Percentiles rank a stretch among this genome's conserved stretches.
phyloP scores from a whole-genome alignment of 768 basidiomycete genomes.

The Lyophyllum decastes region DNA sequence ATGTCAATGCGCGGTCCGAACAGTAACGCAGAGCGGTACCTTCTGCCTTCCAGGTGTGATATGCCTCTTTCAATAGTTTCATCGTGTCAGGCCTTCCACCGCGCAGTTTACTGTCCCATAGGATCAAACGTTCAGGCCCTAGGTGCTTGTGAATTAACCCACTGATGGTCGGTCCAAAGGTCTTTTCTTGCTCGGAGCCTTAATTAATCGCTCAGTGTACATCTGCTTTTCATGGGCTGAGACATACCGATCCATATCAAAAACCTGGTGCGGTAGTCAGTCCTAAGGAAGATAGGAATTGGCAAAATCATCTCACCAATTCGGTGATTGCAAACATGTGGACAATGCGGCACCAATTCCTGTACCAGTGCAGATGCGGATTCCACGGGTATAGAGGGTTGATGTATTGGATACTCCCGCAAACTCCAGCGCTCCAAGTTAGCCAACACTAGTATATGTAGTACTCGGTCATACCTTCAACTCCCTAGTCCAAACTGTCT shows the following conservation, averaged over 20 bases:
- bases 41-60: constrained; percentile 72
- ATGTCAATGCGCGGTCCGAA: constrained; percentile 3
- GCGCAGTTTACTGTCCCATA: constrained; percentile 78
- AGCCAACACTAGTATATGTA: constrained; percentile 12
- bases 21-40: constrained; percentile 31
- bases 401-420: constrained; percentile 83
- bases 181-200: constrained; percentile 84
- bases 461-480: constrained; percentile 55
- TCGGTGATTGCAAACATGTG: constrained; percentile 70
- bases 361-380: constrained; percentile 82
- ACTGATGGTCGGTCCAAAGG: constrained; percentile 69
- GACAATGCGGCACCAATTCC: constrained; percentile 80
- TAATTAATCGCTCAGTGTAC: constrained; percentile 12
- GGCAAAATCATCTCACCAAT: constrained; percentile 26
- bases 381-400: constrained; percentile 75
- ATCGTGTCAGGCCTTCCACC: constrained; percentile 78
- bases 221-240: neutral
- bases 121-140: constrained; percentile 68
- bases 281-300: constrained; percentile 67
- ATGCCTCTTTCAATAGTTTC: constrained; percentile 72
- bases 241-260: constrained; percentile 76
- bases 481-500: constrained; percentile 75
- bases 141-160: constrained; percentile 72
- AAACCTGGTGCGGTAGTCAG: constrained; percentile 45
- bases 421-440: constrained; percentile 42